Conservation (phyloP, 371 early-diverging fungal species). For the Haplosporangium sp. region DNA sequence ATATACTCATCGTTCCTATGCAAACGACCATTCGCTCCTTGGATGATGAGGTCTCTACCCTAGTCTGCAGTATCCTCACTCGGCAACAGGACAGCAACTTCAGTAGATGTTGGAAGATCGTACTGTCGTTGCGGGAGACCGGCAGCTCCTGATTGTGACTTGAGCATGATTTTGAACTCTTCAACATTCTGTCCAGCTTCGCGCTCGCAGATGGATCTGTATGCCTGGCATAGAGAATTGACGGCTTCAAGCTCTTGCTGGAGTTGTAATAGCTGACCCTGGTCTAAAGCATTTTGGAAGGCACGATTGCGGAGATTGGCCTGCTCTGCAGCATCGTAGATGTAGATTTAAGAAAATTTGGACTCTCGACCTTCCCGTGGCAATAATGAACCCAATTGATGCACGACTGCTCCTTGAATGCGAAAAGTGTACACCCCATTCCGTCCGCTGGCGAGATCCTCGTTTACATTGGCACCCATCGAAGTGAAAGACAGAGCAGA, state of each 20-base stretch:
- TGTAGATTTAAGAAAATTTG: neutral
- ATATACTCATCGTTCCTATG: slow-evolving; percentile 6
- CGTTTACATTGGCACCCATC: slow-evolving; percentile 15
- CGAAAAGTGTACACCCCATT: too few relatives aligned
- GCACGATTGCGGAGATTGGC: neutral
- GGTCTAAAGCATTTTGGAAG: slow-evolving; percentile 3
- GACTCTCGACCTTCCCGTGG: neutral
- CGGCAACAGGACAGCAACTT: slow-evolving; percentile 8
- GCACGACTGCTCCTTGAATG: neutral
- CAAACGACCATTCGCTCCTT: neutral
- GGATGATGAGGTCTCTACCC: slow-evolving; percentile 14
- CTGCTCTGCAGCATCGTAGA: slow-evolving; percentile 16
- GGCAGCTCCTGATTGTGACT: neutral
- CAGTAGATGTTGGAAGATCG: slow-evolving; percentile 10
- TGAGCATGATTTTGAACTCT: slow-evolving; percentile 12
- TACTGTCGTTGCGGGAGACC: slow-evolving; percentile 17
- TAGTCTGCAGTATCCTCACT: neutral
- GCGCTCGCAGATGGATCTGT: slow-evolving; percentile 9
- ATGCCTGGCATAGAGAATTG: slow-evolving; percentile 3
- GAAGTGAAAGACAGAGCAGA: slow-evolving; percentile 25
- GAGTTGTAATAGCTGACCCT: neutral
- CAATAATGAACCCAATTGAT: neutral
- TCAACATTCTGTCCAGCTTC: neutral
- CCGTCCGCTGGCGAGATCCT: too few relatives aligned
- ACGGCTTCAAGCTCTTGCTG: neutral